Evolutionary conservation across 176 grass and related monocot species (phyloP), one percentile per base, ranked within the genome.

Genomic region (Oryza brachyantha): DNA sequence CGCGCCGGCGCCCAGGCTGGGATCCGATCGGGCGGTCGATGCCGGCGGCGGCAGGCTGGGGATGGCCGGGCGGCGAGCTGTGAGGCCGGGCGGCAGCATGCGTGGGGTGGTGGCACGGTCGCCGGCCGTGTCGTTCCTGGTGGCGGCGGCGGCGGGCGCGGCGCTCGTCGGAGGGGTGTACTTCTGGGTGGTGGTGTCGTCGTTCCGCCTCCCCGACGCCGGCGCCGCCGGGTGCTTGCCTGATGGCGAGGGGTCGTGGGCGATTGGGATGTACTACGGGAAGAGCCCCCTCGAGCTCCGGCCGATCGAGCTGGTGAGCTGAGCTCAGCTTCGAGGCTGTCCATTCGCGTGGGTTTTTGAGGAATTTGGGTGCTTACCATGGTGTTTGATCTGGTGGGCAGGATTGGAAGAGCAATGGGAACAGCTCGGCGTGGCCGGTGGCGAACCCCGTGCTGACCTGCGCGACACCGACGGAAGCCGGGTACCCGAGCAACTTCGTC

Each of bases 351-450:
- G 13, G 25, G 62, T 12, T 29, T 58, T 80, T 28, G 52, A 26
- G 63, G 54, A 17, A 48, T 13, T 13, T 50, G 0, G 50, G 45
- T 1, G 19, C n/a, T 22, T 57, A 10, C 9, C 24, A 17, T 50
- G 42, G 14, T 29, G 70, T 80, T 79, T 82, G 27, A 45, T 89
- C 42, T 89, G 40, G 61, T 79, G 57, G 40, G 62, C 96, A 99
- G 81, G 80, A 93, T 64, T 86, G 85, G 73, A 89, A 9, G 81
- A 89, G 86, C 68, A 95, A 85, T 46, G 81, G n/a, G n/a, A 99
- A 93, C 88, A 85, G 69, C 67, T 99, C 96, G n/a, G 90, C 96
- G 48, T 99, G 96, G 96, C 96, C 96, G 29, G 92, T 98, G 41
- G 88, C 96, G 3, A 98, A 98, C 83, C 96, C 96, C 1, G 92